Base-by-base conservation (phyloP, 1,139 yeast species). In the Taiozyma sp. region DNA sequence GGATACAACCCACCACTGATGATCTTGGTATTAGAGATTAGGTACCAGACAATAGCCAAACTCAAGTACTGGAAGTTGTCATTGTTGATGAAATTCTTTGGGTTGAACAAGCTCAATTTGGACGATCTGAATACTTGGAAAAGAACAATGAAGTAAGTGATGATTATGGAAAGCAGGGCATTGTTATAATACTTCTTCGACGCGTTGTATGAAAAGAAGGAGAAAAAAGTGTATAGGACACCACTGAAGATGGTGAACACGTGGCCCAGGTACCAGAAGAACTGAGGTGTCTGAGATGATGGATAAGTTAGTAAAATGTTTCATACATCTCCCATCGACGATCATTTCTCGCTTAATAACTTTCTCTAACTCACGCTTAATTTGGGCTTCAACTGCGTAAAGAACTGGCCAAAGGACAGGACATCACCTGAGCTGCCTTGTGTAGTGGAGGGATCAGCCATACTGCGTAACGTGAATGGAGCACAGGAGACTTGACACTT, bases 71-170 rank as follows among this genome's bases (percentile, higher is more conserved):
- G 88, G 55, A 82, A 75, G 66, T 85, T 86, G 64, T 84, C 93
- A 63, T 86, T 47, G 64, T 71, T 56, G 69, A 69, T 48, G 68
- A 71, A 47, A 58, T 75, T 50, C 50, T 58, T 47, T 62, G 58
- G 44, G 39, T 51, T 58, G 70, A 67, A 63, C 52, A 64, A 58
- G 48, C 54, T 51, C 46, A 53, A 60, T 28, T 49, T 56, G 60
- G 69, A 72, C 61, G 64, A 50, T 47, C 55, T 60, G 51, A 57
- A 52, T 8, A 60, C 54, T 47, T 61, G 64, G 45, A 87, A 71
- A 53, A 89, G 82, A 54, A 91, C 81, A 37, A 90, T 93, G 65
- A 88, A 88, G 45, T 95, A 85, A 58, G 79, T 80, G 47, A 87
- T 68, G 19, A 86, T 83, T 47, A 60, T 80, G 79, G 28, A 89